phyloP scores from a whole-genome alignment of 2,329 filamentous ascomycete species.

The Claviceps paspali region DNA sequence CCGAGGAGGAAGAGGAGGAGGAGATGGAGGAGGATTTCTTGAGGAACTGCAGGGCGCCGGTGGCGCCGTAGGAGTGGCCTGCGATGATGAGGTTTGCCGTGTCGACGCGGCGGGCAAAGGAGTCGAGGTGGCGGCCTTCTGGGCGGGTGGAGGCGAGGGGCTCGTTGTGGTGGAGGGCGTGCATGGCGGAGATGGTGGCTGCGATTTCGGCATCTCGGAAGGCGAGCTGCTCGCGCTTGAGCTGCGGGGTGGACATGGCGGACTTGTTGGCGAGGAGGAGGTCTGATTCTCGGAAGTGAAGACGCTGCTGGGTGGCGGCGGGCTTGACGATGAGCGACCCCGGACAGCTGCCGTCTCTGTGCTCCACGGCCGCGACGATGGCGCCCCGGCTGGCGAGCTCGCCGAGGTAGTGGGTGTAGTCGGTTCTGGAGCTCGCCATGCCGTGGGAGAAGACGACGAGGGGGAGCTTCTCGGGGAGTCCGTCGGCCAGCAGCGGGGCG shows the following conservation, averaged over 20 bases:
- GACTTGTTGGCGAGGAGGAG: slow-evolving; percentile 12
- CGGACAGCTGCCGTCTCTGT: slow-evolving; percentile 36
- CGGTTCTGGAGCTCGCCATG: slow-evolving; percentile 32
- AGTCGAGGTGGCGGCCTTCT: slow-evolving; percentile 30
- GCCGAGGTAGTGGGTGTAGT: slow-evolving; percentile 36
- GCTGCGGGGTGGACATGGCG: slow-evolving; percentile 19
- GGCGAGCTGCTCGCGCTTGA: slow-evolving; percentile 31
- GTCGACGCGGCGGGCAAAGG: slow-evolving; percentile 40
- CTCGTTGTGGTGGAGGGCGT: slow-evolving; percentile 21
- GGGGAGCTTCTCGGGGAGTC: slow-evolving; percentile 16
- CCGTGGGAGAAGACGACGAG: slow-evolving; percentile 38
- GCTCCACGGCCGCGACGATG: slow-evolving; percentile 34
- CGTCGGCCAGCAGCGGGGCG: slow-evolving; percentile 20
- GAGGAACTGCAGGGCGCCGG: slow-evolving; percentile 45
- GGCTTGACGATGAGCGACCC: slow-evolving; percentile 22
- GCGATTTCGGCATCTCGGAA: slow-evolving; percentile 36
- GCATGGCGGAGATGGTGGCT: slow-evolving; percentile 26
- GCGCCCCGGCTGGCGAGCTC: slow-evolving; percentile 34
- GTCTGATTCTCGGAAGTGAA: slow-evolving; percentile 22
- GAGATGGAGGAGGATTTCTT: slow-evolving; percentile 23
- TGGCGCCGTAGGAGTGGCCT: slow-evolving; percentile 53
- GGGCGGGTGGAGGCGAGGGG: slow-evolving; percentile 27
- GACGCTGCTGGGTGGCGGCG: slow-evolving; percentile 15
- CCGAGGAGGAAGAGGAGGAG: slow-evolving; percentile 25
- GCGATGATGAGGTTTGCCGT: slow-evolving; percentile 36